Evolutionary conservation across 2,329 filamentous ascomycete species (phyloP), one percentile per base, ranked within the genome.

Genomic region (Huntiella omanensis): DNA sequence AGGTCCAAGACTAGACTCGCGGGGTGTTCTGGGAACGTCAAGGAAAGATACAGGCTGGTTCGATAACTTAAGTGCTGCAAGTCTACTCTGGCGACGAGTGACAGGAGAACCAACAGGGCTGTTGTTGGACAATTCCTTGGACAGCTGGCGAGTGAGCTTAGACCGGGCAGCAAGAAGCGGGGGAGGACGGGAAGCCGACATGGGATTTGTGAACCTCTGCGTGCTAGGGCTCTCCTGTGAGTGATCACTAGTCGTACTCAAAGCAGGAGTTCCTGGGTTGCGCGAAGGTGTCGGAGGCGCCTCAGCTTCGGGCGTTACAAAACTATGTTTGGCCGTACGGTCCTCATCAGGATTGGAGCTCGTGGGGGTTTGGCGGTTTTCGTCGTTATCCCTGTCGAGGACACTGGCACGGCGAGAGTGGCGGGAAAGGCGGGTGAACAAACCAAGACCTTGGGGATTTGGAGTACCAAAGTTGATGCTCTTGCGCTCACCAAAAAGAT

Each of bases 231-330:
- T 69, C 44, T 69, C 67, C 10, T 64, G 55, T 5, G 60, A 61
- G 34, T 60, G 55, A 48, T 63, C 59, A 49, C 61, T 61, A 17
- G 59, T 52, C 36, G 61, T 61, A 40, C 58, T 61, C 59, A 51
- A 56, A 59, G 46, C 70, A 54, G 61, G 64, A 36, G 60, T 64
- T 47, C 63, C 63, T 53, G 75, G 75, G 61, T 94, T 96, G 0
- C 48, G 43, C 22, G 91, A 96, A 1, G 91, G 91, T 1, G 91
- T 98, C 1, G 88, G 87, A n/a, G 88, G 87, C 48, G 88, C 67
- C 43, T 94, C 86, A 35, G 64, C 69, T 58, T 45, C 58, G 4
- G 16, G 46, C 5, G 43, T 43, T 4, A 38, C 15, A 38, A n/a
- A 28, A 10, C 22, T 28, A 28, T 5, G 13, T 13, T 12, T 19